These are phyloP conservation scores for Suillus clintonianus DNA, from an alignment of 768 basidiomycete species.

Conservation along the genomic window DNA sequence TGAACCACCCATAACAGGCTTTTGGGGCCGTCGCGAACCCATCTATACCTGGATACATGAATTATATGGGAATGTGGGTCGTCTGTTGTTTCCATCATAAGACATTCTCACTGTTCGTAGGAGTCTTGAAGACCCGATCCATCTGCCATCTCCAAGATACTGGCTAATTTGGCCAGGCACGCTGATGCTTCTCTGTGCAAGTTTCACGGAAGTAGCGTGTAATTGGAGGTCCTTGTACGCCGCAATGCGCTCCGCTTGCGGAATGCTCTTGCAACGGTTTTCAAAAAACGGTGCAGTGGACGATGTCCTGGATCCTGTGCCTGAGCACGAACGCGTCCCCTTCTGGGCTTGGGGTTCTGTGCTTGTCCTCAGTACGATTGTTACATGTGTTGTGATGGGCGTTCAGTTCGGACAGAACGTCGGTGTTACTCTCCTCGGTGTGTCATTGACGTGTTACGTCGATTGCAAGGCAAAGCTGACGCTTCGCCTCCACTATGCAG, in stretches of 20 bases:
- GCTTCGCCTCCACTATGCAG: background rate
- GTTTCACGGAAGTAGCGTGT: constrained; percentile 11
- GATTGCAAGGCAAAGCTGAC: background rate
- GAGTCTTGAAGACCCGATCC: constrained; percentile 45
- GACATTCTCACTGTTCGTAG: background rate
- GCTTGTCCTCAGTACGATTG: constrained; percentile 46
- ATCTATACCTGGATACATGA: constrained; percentile 10
- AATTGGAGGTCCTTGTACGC: constrained; percentile 8
- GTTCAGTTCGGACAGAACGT: constrained; percentile 57
- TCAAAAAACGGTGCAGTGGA: constrained; percentile 16
- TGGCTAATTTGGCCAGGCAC: constrained; percentile 40
- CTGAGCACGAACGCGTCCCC: constrained; percentile 56
- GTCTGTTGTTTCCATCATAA: background rate
- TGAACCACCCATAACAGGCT: constrained; percentile 1
- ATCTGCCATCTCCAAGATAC: constrained; percentile 52
- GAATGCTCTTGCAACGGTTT: background rate
- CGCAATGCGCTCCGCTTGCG: constrained; percentile 4
- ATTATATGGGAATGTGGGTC: constrained; percentile 9
- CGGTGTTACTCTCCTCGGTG: constrained; percentile 10
- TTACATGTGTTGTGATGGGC: constrained; percentile 53
- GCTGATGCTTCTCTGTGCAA: constrained; percentile 54
- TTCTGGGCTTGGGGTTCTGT: constrained; percentile 52
- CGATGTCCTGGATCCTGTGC: constrained; percentile 53
- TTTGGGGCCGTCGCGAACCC: background rate
- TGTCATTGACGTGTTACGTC: background rate